Percentiles rank a stretch among this genome's conserved stretches.
Evolutionary conservation across 306 rosid species (phyloP).

Genomic region (Adenanthera pavonina): DNA sequence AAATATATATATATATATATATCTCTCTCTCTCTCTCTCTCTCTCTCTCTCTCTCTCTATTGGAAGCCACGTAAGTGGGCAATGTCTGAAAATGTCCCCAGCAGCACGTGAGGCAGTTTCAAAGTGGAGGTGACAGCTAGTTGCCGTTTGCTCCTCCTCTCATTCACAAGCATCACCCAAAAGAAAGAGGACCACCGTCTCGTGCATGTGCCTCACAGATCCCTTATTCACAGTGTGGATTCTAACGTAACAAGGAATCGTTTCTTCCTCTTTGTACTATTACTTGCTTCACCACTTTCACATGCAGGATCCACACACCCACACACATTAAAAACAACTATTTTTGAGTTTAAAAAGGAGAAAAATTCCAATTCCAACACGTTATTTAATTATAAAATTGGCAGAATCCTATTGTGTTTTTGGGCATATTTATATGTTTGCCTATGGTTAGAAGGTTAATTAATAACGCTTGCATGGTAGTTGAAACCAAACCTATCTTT

Average conservation of each 20-base stretch:
- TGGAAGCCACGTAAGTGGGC: not conserved
- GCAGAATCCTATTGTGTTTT: not conserved
- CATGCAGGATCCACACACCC: not conserved
- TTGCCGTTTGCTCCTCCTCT: not conserved
- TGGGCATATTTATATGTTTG: not conserved
- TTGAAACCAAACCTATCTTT: not conserved
- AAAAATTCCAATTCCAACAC: no score
- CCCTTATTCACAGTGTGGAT: not conserved
- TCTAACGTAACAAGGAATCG: not conserved
- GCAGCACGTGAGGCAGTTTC: constrained; percentile 3
- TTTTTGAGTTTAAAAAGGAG: no score
- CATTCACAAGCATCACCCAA: not conserved
- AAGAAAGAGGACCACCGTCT: not conserved
- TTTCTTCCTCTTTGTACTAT: not conserved
- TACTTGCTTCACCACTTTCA: not conserved
- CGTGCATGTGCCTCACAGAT: not conserved
- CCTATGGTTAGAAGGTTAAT: not conserved
- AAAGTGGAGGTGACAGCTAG: constrained; percentile 1
- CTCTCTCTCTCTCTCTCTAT: no score
- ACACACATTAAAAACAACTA: no score
- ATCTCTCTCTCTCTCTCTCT: no score
- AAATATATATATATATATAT: no score
- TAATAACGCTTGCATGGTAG: not conserved
- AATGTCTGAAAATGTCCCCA: not conserved
- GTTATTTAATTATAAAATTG: not conserved